Conservation (phyloP, 228 moss, liverwort and hornwort genomes). For the Sphagnum fallax region DNA sequence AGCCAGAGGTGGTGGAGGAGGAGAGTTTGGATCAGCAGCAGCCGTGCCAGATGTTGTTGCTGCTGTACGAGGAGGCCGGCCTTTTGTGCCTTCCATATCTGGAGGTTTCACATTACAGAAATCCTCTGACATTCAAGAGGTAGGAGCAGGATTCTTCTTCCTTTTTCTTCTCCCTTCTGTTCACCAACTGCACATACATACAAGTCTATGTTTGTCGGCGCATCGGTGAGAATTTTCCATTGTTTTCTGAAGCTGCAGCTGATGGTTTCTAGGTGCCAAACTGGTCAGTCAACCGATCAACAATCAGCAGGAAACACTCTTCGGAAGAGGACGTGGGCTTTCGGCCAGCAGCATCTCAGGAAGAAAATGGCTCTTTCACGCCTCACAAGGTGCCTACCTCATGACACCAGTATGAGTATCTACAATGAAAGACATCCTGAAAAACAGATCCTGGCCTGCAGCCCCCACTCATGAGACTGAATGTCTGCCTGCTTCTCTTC, state of each 20-base stretch:
- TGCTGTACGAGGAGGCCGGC: neutral
- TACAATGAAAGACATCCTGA: constrained; percentile 18
- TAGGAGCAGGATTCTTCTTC: neutral
- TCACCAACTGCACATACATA: too few species aligned
- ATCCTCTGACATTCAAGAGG: constrained; percentile 21
- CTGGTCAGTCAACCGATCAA: constrained; percentile 11
- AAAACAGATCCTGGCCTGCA: neutral
- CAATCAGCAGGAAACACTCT: constrained; percentile 4
- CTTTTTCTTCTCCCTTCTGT: too few species aligned
- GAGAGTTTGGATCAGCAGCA: too few species aligned
- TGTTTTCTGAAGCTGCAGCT: too few species aligned
- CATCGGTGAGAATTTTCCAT: too few species aligned
- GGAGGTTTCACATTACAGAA: constrained; percentile 13
- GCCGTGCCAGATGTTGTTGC: neutral
- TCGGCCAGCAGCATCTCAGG: constrained; percentile 4
- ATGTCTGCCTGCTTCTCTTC: too few species aligned
- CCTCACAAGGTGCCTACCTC: neutral
- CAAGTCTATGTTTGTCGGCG: too few species aligned
- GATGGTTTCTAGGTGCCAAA: constrained; percentile 12
- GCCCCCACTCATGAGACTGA: too few species aligned
- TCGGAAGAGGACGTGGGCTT: constrained; percentile 17
- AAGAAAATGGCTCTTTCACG: constrained; percentile 1
- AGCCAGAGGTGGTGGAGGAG: neutral
- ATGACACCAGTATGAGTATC: neutral
- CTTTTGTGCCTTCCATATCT: constrained; percentile 5